Evolutionary conservation across 208 protist genomes (phyloP).

Genomic region (Acanthamoeba healyi): DNA sequence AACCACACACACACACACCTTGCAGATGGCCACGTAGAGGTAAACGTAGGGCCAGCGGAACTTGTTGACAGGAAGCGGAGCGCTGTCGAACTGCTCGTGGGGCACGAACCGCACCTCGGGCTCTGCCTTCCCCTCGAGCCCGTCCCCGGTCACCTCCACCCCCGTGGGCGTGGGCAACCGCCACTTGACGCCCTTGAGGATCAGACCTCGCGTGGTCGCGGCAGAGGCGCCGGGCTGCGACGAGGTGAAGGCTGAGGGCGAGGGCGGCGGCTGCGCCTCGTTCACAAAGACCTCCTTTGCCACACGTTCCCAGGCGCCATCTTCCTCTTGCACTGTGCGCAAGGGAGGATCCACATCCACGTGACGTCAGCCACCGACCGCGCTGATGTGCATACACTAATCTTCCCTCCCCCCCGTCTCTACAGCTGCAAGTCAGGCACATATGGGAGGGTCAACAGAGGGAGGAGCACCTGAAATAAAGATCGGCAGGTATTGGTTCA

Average conservation of each 20-base stretch:
- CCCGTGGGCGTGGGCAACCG: neutral
- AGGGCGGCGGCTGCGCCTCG: neutral
- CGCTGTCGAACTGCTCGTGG: constrained; percentile 55
- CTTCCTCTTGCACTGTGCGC: constrained; percentile 19
- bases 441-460: too few relatives aligned
- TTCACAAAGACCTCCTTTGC: constrained; percentile 6
- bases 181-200: constrained; percentile 49
- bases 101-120: constrained; percentile 54
- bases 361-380: too few relatives aligned
- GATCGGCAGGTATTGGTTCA: neutral
- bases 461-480: neutral
- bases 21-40: constrained; percentile 59
- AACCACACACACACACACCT: neutral
- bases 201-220: neutral
- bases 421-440: neutral
- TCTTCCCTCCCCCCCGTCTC: too few relatives aligned
- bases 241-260: neutral
- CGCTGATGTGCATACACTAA: neutral
- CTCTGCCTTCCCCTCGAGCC: neutral
- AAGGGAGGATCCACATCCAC: too few relatives aligned
- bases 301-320: constrained; percentile 4
- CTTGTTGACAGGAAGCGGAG: constrained; percentile 54
- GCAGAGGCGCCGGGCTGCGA: neutral
- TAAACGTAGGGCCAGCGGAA: constrained; percentile 66
- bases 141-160: neutral